These are phyloP conservation scores for Heterotrichella gracilis DNA, from an alignment of 352 stramenopile species.

Conservation along the genomic window DNA sequence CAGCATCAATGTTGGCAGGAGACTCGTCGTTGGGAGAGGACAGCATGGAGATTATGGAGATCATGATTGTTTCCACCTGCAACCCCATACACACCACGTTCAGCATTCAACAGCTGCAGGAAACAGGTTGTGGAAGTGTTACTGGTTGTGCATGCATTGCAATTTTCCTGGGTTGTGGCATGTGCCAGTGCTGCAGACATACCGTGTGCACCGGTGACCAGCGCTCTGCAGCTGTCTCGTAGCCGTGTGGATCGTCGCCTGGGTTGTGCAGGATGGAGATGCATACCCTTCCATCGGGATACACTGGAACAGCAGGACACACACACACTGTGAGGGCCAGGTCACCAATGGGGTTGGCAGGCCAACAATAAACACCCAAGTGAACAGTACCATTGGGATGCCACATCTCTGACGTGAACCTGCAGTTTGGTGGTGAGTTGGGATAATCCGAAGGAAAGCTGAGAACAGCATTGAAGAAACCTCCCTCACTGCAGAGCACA, in stretches of 20 bases:
- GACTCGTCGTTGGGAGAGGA: conserved; percentile 94
- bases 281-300: conserved; percentile 82
- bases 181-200: too few relatives aligned
- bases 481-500: conserved; percentile 40
- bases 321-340: conserved; percentile 9
- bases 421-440: conserved; percentile 92
- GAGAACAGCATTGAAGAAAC: conserved; percentile 84
- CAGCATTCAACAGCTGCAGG: too few relatives aligned
- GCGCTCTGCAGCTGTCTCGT: conserved; percentile 68
- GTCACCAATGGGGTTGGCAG: not conserved
- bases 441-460: conserved; percentile 89
- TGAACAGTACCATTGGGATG: conserved; percentile 60
- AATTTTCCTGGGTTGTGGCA: too few relatives aligned
- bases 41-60: conserved; percentile 92
- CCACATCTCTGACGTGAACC: conserved; percentile 93
- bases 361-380: conserved; percentile 11
- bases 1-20: conserved; percentile 95
- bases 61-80: conserved; percentile 47
- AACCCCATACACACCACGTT: too few relatives aligned
- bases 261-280: conserved; percentile 97
- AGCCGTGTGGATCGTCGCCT: conserved; percentile 68
- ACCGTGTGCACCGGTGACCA: conserved; percentile 90
- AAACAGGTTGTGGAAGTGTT: too few relatives aligned
- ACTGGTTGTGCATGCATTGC: too few relatives aligned
- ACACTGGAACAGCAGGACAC: conserved; percentile 31